Base-by-base conservation (phyloP, 1,284 basidiomycete species). In the Ganoderma multipileum region DNA sequence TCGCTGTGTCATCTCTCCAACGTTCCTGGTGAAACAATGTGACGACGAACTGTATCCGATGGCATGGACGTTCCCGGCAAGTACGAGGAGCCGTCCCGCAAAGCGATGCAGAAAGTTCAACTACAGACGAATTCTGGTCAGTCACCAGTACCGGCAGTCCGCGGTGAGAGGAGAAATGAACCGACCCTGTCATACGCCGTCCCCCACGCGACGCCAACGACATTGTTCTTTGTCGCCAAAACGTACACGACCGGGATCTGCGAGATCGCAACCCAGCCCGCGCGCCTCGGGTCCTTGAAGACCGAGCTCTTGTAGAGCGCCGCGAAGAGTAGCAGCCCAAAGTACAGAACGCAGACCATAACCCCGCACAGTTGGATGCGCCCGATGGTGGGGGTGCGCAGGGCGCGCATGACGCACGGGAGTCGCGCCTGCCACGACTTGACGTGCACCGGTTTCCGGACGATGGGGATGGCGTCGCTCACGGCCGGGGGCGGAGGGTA, bases 71-170 rank as follows among this genome's bases (percentile, higher is more conserved):
- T 93, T 91, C 2, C 85, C 85, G 11, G 85, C 84, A 20, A 93
- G 71, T 58, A 94, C 85, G 18, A 90, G 79, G 57, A 91, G 73
- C 41, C 87, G 82, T 7, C 92, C 95, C 5, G 87, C 81, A 71
- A 91, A 89, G 61, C 94, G 91, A 79, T 96, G 95, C 28, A 95
- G 77, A 76, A 89, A 91, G 79, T 95, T 94, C 42, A 95, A 82
- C 88, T 93, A 67, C 23, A 94, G 2, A 91, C 90, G 67, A 89
- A 80, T 3, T 91, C 91, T 60, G 91, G 79, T 75, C 65, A 84
- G 81, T 1, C 87, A 57, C 18, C 54, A 26, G 16, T 36, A 7
- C 28, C 6, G 3, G 28, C 9, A 54, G 11, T 18, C 30, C 2
- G 33, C 23, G 52, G 23, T 3, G 9, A 39, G 9, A 39, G 38